Conservation (phyloP, 1,284 basidiomycete species). For the Lentinula novae-zelandiae region DNA sequence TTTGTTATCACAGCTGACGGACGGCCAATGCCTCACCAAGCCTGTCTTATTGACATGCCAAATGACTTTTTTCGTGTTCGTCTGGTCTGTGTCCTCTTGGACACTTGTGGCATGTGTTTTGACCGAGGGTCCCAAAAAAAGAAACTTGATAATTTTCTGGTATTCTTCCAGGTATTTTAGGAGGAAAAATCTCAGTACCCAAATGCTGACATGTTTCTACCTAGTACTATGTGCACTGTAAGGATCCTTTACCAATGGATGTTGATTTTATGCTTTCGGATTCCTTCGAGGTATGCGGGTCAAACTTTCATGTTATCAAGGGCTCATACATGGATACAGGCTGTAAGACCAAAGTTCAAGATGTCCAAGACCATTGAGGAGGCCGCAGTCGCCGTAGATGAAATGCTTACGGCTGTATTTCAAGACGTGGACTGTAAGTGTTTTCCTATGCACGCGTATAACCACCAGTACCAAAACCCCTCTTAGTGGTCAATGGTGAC, state of each 20-base stretch:
- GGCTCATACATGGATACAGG: constrained; percentile 37
- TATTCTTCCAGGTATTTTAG: constrained; percentile 82
- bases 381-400: constrained; percentile 84
- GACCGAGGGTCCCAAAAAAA: constrained; percentile 88
- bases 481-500: constrained; percentile 22
- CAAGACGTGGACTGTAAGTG: constrained; percentile 55
- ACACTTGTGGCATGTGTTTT: constrained; percentile 98
- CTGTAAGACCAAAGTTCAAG: constrained; percentile 73
- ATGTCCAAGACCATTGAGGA: constrained; percentile 77
- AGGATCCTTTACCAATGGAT: constrained; percentile 90
- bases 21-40: constrained; percentile 79
- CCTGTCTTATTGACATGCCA: constrained; percentile 81
- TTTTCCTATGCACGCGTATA: background rate
- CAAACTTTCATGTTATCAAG: background rate
- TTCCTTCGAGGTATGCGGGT: constrained; percentile 74
- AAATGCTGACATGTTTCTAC: constrained; percentile 12
- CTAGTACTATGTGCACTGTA: constrained; percentile 87
- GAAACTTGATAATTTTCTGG: constrained; percentile 89
- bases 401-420: constrained; percentile 71
- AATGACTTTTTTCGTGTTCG: constrained; percentile 96
- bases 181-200: background rate
- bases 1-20: constrained; percentile 65
- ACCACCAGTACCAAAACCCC: background rate
- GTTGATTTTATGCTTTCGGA: constrained; percentile 96
- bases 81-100: constrained; percentile 87